Evolutionary conservation across 306 rosid genomes (phyloP).

Genomic region (Vachellia pachyceras): DNA sequence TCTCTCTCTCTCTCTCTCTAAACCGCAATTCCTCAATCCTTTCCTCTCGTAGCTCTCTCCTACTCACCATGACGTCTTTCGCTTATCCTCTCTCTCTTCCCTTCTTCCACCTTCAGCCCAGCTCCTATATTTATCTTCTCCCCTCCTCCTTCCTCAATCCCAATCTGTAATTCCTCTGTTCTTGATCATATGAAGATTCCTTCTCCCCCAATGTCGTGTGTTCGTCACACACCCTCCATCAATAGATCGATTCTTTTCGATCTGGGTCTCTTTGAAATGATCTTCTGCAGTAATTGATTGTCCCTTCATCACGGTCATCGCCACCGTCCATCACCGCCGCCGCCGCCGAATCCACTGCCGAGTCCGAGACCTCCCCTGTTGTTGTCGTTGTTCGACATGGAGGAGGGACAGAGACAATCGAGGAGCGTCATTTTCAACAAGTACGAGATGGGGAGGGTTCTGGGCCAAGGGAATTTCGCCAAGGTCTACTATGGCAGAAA

Average conservation of each 20-base stretch:
- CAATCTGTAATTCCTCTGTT: not conserved
- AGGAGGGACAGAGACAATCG: not conserved
- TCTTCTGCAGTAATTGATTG: constrained; percentile 22
- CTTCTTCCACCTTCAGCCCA: not conserved
- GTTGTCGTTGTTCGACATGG: constrained; percentile 19
- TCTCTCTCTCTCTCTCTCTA: too few species aligned
- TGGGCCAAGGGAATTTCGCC: constrained; percentile 84
- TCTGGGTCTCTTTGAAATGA: constrained; percentile 32
- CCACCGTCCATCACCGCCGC: not conserved
- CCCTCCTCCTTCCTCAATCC: not conserved
- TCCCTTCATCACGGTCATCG: not conserved
- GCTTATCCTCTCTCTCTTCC: not conserved
- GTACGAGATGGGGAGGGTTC: constrained; percentile 69
- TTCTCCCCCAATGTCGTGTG: constrained; percentile 33
- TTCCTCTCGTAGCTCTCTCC: not conserved
- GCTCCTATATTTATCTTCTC: not conserved
- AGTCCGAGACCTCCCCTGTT: not conserved
- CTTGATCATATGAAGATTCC: constrained; percentile 35
- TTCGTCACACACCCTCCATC: constrained; percentile 44
- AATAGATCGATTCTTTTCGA: constrained; percentile 8
- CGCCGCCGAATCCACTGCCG: not conserved
- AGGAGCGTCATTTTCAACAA: constrained; percentile 64
- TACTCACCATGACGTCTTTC: constrained; percentile 14
- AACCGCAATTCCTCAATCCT: not conserved
- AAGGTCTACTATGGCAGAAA: constrained; percentile 69